A percentile compares a stretch with the other conserved stretches of the same genome.
Evolutionary conservation across 2,329 filamentous ascomycete species (phyloP).

Genomic region (Xylariaceae sp.): DNA sequence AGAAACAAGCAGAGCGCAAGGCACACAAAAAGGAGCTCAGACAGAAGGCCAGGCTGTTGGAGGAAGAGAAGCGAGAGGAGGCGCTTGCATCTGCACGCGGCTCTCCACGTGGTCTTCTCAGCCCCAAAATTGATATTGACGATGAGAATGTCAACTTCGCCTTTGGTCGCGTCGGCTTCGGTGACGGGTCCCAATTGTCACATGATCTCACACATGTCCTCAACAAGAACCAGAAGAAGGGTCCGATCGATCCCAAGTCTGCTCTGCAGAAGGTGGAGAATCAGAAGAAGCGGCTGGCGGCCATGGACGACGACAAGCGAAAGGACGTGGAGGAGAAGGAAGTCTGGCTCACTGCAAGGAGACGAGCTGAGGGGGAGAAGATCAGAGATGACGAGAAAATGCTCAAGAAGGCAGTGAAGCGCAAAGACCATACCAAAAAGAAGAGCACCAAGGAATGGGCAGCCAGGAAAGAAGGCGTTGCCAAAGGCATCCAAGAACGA

Average conservation of each 20-base stretch:
- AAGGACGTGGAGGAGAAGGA: constrained; percentile 91
- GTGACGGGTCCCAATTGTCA: constrained; percentile 77
- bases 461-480: constrained; percentile 67
- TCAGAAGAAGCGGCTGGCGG: constrained; percentile 74
- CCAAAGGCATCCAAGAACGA: constrained; percentile 70
- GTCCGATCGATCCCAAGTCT: constrained; percentile 78
- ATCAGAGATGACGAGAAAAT: constrained; percentile 80
- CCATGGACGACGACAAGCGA: constrained; percentile 74
- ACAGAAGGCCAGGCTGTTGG: constrained; percentile 72
- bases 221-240: constrained; percentile 70
- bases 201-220: constrained; percentile 60
- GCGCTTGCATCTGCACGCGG: constrained; percentile 57
- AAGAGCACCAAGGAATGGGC: constrained; percentile 90
- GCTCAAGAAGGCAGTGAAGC: constrained; percentile 91
- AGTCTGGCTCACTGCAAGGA: constrained; percentile 85
- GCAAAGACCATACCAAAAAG: constrained; percentile 83
- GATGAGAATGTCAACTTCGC: constrained; percentile 65
- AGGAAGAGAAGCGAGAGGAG: constrained; percentile 63
- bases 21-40: constrained; percentile 85
- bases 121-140: constrained; percentile 48
- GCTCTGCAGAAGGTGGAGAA: constrained; percentile 80
- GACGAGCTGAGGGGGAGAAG: constrained; percentile 83
- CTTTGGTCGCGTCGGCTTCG: constrained; percentile 88
- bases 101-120: constrained; percentile 55
- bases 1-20: constrained; percentile 82